Conservation (phyloP, 192 early-diverging fungal species). For the Backusella australiensis region DNA sequence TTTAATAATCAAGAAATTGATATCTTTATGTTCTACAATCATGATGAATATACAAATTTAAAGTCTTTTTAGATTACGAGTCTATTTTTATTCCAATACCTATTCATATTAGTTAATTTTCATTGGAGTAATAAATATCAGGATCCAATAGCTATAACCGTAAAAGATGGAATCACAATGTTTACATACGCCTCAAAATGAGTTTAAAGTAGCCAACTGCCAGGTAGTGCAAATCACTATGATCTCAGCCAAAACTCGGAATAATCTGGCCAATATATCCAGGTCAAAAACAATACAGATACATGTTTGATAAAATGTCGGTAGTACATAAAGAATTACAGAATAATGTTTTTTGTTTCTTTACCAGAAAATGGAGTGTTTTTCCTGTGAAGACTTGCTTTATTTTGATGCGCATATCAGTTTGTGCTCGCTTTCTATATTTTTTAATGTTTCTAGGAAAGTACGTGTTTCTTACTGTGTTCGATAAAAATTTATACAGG, state of each 20-base stretch:
- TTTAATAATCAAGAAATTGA: background rate
- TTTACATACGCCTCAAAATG: background rate
- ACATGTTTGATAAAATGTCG: background rate
- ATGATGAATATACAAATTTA: background rate
- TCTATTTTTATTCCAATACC: background rate
- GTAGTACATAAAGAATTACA: background rate
- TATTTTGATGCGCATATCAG: too few relatives aligned
- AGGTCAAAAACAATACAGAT: background rate
- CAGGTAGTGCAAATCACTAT: background rate
- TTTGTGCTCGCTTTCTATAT: too few relatives aligned
- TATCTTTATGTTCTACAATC: background rate
- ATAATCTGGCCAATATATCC: background rate
- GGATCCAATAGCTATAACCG: background rate
- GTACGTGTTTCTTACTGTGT: too few relatives aligned
- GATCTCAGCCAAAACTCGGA: background rate
- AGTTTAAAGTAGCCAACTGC: background rate
- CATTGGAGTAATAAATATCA: background rate
- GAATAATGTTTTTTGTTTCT: too few relatives aligned
- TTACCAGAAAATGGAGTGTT: too few relatives aligned
- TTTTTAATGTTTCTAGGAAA: too few relatives aligned
- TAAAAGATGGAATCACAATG: background rate
- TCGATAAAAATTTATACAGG: background rate
- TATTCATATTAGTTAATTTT: background rate
- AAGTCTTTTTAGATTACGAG: background rate
- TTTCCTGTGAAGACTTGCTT: too few relatives aligned